A percentile compares a stretch with the other conserved stretches of the same genome.
Conservation (phyloP, 371 early-diverging fungal genomes). For the Mortierella sp. region DNA sequence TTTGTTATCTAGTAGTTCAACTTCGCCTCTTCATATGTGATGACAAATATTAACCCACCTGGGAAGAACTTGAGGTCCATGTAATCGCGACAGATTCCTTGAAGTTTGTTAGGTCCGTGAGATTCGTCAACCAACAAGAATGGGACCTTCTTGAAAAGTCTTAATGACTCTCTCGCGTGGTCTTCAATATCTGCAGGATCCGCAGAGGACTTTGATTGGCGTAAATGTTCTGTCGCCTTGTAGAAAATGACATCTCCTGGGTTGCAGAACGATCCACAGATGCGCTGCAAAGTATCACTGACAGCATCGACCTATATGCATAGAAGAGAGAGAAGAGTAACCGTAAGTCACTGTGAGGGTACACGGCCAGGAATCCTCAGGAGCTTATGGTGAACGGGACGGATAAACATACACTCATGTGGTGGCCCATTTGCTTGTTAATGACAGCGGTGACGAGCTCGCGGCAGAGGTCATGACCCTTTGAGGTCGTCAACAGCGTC, state of each 20-base stretch:
- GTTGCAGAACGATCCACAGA: slow-evolving; percentile 83
- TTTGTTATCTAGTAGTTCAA: background rate
- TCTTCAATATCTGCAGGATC: slow-evolving; percentile 62
- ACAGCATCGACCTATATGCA: slow-evolving; percentile 59
- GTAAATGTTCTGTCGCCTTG: slow-evolving; percentile 76
- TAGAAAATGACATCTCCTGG: slow-evolving; percentile 80
- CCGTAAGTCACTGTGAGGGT: background rate
- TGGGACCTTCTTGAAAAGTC: slow-evolving; percentile 67
- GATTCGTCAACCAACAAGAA: slow-evolving; percentile 52
- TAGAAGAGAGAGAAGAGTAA: background rate
- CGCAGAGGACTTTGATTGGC: slow-evolving; percentile 60
- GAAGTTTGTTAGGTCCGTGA: slow-evolving; percentile 66
- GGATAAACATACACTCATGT: slow-evolving; percentile 61
- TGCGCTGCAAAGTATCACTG: slow-evolving; percentile 68
- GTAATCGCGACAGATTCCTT: slow-evolving; percentile 70
- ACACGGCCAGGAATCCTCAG: too few relatives aligned
- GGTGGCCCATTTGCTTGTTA: slow-evolving; percentile 72
- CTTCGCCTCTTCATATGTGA: background rate
- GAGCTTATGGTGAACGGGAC: slow-evolving; percentile 19
- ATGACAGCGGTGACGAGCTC: slow-evolving; percentile 82
- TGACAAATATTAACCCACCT: slow-evolving; percentile 7
- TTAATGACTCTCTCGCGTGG: slow-evolving; percentile 71
- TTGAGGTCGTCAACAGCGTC: slow-evolving; percentile 68
- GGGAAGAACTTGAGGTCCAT: slow-evolving; percentile 64
- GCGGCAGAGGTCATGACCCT: slow-evolving; percentile 73